A percentile compares a stretch with the other conserved stretches of the same genome.
Conservation (phyloP, 495 filamentous ascomycete genomes). For the Hypomontagnella monticulosa region DNA sequence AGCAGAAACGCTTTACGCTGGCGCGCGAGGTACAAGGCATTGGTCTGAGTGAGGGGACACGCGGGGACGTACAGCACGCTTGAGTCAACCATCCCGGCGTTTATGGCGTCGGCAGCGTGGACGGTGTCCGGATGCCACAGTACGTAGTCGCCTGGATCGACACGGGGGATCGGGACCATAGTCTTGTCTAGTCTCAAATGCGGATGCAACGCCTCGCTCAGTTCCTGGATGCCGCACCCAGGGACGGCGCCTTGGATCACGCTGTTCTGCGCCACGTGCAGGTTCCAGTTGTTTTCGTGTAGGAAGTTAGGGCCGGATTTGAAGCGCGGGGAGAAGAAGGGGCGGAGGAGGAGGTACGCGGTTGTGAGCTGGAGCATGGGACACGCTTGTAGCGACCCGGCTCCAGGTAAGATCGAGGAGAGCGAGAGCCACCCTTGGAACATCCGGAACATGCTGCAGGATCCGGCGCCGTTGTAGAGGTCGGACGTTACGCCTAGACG, state of each 20-base stretch:
- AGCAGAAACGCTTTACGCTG: slow-evolving; percentile 74
- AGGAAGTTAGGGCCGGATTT: slow-evolving; percentile 37
- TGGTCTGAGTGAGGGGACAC: slow-evolving; percentile 81
- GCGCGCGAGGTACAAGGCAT: slow-evolving; percentile 74
- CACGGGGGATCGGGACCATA: slow-evolving; percentile 77
- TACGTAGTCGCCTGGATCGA: slow-evolving; percentile 86
- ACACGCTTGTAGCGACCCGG: slow-evolving; percentile 78
- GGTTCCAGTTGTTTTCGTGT: slow-evolving; percentile 45
- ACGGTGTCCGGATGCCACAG: slow-evolving; percentile 82
- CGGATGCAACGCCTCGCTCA: slow-evolving; percentile 74
- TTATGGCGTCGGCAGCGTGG: slow-evolving; percentile 48
- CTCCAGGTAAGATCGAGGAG: slow-evolving; percentile 68
- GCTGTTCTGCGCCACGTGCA: slow-evolving; percentile 54
- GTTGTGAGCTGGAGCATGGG: slow-evolving; percentile 80
- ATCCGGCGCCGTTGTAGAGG: slow-evolving; percentile 81
- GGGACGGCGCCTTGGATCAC: slow-evolving; percentile 81
- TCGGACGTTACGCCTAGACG: slow-evolving; percentile 76
- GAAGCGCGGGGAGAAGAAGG: slow-evolving; percentile 74
- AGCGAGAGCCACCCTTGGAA: slow-evolving; percentile 87
- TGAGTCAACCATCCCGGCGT: slow-evolving; percentile 50
- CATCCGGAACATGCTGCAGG: slow-evolving; percentile 87
- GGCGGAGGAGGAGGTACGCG: slow-evolving; percentile 84
- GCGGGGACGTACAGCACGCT: slow-evolving; percentile 79
- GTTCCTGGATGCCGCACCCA: slow-evolving; percentile 73
- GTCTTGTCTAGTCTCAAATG: slow-evolving; percentile 73